Conservation (phyloP, 2,329 filamentous ascomycete species). For the Phaeophleospora eucalypticola region DNA sequence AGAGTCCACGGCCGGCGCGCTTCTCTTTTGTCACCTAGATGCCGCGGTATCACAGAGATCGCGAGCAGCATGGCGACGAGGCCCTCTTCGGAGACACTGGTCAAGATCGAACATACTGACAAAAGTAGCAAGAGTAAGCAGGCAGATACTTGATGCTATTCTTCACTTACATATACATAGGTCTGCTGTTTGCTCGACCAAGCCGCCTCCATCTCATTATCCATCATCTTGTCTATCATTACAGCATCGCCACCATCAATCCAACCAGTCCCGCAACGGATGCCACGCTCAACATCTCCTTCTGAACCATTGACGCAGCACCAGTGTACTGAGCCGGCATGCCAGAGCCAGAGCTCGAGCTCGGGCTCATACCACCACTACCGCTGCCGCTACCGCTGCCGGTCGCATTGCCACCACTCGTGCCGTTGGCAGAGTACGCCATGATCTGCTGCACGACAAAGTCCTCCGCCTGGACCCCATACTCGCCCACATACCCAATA, state of each 20-base stretch:
- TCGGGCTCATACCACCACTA: not conserved
- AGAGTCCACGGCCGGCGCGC: too few species aligned
- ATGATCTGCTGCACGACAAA: conserved; percentile 15
- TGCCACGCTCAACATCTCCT: not conserved
- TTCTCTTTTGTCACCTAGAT: too few species aligned
- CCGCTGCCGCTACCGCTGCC: not conserved
- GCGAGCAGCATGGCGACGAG: too few species aligned
- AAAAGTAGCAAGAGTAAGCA: too few species aligned
- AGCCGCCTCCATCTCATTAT: not conserved
- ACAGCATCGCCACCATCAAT: not conserved
- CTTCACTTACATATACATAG: not conserved
- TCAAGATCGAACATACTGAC: too few species aligned
- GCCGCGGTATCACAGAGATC: too few species aligned
- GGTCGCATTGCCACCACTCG: conserved; percentile 1
- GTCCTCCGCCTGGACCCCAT: conserved; percentile 11
- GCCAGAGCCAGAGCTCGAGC: not conserved
- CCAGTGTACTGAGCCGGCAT: conserved; percentile 1
- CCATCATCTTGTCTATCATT: not conserved
- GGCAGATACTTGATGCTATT: too few species aligned
- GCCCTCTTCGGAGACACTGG: too few species aligned
- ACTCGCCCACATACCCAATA: conserved; percentile 15
- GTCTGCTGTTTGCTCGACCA: too few species aligned
- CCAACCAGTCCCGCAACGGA: not conserved
- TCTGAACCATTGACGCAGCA: not conserved
- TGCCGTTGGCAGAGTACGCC: conserved; percentile 6